Conservation (phyloP, 306 rosid genomes). For the Senna siamea region DNA sequence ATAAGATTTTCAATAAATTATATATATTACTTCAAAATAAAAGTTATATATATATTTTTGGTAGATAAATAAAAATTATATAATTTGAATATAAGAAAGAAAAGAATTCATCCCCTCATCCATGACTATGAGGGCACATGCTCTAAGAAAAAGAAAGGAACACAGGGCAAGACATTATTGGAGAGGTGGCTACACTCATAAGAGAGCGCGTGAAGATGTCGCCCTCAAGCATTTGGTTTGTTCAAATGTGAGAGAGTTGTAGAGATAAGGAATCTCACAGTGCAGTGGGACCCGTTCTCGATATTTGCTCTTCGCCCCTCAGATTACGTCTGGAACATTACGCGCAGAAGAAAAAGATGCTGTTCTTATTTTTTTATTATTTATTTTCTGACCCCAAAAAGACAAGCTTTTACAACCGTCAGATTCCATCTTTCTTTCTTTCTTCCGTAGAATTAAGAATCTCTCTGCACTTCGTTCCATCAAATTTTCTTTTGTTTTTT, state of each 20-base stretch:
- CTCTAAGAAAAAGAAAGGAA: too few species aligned
- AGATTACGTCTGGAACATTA: constrained; percentile 35
- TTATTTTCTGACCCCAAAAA: constrained; percentile 19
- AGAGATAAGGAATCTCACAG: constrained; percentile 50
- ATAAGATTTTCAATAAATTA: too few species aligned
- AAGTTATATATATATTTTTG: too few species aligned
- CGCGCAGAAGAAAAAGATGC: constrained; percentile 42
- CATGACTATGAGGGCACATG: too few species aligned
- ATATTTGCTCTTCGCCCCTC: constrained; percentile 20
- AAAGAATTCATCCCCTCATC: too few species aligned
- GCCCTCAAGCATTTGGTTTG: constrained; percentile 20
- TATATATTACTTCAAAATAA: too few species aligned
- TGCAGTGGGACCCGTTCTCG: constrained; percentile 33
- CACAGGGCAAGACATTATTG: constrained; percentile 35
- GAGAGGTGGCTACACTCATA: background rate
- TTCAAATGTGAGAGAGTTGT: background rate
- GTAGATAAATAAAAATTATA: too few species aligned
- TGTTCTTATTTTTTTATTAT: background rate
- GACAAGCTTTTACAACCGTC: constrained; percentile 46
- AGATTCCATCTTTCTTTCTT: constrained; percentile 41
- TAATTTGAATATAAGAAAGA: too few species aligned
- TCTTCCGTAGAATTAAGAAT: constrained; percentile 47
- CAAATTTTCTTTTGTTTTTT: constrained; percentile 9
- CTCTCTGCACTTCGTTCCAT: constrained; percentile 31
- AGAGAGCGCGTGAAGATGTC: constrained; percentile 29